Evolutionary conservation across 2,329 filamentous ascomycete genomes (phyloP).

Genomic region (Colletotrichum cereale): DNA sequence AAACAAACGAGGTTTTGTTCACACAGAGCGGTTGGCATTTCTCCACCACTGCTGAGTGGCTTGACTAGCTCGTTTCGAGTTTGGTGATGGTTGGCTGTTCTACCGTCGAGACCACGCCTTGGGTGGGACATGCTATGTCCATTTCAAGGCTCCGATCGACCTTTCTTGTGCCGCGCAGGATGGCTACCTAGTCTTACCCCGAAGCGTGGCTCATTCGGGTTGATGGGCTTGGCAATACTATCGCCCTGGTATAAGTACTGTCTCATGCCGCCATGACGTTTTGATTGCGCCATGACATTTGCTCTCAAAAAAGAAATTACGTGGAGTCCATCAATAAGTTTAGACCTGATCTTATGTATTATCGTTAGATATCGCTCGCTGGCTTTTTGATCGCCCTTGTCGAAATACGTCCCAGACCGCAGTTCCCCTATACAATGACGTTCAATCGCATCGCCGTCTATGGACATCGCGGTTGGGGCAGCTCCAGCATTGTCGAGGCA

Average conservation of each 20-base stretch:
- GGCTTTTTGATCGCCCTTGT: no score
- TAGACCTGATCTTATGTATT: background rate
- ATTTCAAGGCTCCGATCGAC: background rate
- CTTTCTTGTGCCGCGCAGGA: background rate
- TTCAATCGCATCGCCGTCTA: constrained; percentile 48
- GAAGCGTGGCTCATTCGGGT: background rate
- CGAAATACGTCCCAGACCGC: no score
- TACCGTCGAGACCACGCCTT: background rate
- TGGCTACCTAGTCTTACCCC: background rate
- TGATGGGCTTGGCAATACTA: background rate
- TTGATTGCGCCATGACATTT: background rate
- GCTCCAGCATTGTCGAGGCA: constrained; percentile 44
- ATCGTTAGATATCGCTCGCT: background rate
- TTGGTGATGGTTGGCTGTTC: background rate
- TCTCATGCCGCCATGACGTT: background rate
- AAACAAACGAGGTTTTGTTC: background rate
- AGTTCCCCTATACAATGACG: constrained; percentile 29
- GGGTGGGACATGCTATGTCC: no score
- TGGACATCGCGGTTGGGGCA: constrained; percentile 47
- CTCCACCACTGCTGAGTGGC: background rate
- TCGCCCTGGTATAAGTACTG: background rate
- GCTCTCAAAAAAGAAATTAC: no score
- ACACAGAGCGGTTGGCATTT: background rate
- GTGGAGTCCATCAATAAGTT: background rate
- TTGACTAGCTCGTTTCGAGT: background rate